phyloP scores from a whole-genome alignment of 331 rosid species.

The Pyracantha coccinea region DNA sequence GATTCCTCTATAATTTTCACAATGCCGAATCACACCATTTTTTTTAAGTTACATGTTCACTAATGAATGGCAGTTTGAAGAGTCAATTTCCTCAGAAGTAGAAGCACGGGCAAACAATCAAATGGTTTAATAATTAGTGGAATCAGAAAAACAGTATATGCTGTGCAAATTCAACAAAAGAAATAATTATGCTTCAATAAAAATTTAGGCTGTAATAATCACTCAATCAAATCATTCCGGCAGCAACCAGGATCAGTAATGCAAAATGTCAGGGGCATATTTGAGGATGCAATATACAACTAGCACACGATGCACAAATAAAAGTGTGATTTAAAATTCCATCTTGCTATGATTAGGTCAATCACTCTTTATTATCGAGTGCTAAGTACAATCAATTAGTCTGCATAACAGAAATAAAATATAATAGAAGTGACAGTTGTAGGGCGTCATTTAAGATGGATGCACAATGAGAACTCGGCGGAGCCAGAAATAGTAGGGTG shows the following conservation, averaged over 20 bases:
- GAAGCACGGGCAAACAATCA: background rate
- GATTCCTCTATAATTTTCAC: background rate
- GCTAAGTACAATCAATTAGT: background rate
- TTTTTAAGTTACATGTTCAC: background rate
- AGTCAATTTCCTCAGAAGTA: background rate
- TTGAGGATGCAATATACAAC: background rate
- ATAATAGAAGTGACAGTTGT: background rate
- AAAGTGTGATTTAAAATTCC: background rate
- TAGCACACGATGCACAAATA: background rate
- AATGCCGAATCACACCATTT: no score
- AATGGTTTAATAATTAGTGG: background rate
- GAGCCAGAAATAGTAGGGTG: background rate
- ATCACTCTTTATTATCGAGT: background rate
- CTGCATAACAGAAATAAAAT: background rate
- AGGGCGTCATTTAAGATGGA: no score
- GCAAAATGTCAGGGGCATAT: background rate
- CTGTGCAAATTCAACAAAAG: background rate
- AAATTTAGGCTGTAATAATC: background rate
- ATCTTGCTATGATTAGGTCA: background rate
- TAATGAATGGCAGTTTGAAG: background rate
- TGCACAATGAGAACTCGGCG: background rate
- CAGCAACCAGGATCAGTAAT: background rate
- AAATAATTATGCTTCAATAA: background rate
- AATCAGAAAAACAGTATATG: background rate
- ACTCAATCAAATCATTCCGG: background rate